Conservation (phyloP, 768 basidiomycete genomes). For the Boletus reticulatus region DNA sequence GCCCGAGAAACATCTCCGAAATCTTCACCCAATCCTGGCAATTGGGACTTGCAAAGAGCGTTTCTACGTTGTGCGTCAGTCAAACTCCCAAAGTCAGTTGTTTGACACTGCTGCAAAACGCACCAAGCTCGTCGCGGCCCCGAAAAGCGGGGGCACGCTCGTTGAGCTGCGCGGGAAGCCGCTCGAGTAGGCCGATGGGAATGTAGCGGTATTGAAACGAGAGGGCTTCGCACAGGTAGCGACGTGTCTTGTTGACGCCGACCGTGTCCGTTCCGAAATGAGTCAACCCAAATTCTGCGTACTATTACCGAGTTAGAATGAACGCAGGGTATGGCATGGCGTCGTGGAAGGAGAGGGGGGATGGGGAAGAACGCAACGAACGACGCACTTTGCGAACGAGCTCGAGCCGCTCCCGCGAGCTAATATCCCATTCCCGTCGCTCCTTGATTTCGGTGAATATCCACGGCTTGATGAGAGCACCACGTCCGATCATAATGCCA, state of each 20-base stretch:
- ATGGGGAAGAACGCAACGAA: neutral
- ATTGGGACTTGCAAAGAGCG: slow-evolving; percentile 74
- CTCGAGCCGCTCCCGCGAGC: slow-evolving; percentile 78
- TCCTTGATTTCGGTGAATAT: slow-evolving; percentile 96
- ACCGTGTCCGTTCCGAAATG: slow-evolving; percentile 87
- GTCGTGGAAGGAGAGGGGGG: neutral
- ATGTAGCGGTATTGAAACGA: slow-evolving; percentile 97
- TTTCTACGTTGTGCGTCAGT: slow-evolving; percentile 49
- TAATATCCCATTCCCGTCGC: slow-evolving; percentile 90
- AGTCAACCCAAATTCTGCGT: slow-evolving; percentile 81
- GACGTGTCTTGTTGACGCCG: slow-evolving; percentile 86
- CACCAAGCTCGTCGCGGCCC: slow-evolving; percentile 87
- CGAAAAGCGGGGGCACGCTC: slow-evolving; percentile 87
- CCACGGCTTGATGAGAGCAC: slow-evolving; percentile 95
- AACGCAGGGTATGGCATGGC: too few relatives aligned
- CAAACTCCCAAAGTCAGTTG: neutral
- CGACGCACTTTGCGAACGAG: slow-evolving; percentile 64
- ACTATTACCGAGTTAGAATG: slow-evolving; percentile 43
- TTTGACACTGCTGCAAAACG: slow-evolving; percentile 20
- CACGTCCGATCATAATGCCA: slow-evolving; percentile 93
- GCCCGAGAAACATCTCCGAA: slow-evolving; percentile 93
- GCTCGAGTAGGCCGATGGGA: slow-evolving; percentile 89
- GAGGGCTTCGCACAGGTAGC: slow-evolving; percentile 93
- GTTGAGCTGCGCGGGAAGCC: slow-evolving; percentile 77
- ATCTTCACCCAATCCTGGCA: slow-evolving; percentile 91